phyloP scores from a whole-genome alignment of 805 yeast species.

The Candida argentea region DNA sequence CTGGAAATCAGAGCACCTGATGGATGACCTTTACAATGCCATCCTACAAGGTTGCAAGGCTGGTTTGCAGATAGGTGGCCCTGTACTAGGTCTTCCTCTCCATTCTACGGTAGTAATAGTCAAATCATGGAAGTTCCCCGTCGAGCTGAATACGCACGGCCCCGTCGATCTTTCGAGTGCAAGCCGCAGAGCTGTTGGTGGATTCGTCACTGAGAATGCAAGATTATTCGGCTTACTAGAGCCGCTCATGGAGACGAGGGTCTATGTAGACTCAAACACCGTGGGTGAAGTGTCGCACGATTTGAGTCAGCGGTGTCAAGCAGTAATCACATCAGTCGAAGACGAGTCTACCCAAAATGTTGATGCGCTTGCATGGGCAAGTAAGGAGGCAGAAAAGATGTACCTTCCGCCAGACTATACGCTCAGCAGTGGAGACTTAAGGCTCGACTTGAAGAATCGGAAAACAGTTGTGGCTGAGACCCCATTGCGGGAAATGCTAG shows the following conservation, averaged over 20 bases:
- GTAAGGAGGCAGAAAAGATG: conserved; percentile 47
- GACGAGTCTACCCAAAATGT: conserved; percentile 39
- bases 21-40: conserved; percentile 43
- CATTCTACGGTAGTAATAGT: conserved; percentile 53
- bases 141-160: conserved; percentile 32
- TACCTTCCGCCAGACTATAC: conserved; percentile 78
- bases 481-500: conserved; percentile 84
- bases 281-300: conserved; percentile 83
- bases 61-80: conserved; percentile 61
- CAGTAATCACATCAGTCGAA: conserved; percentile 60
- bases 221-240: conserved; percentile 53
- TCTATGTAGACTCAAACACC: conserved; percentile 58
- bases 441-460: conserved; percentile 22
- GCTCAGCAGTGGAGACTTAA: conserved; percentile 17
- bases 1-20: conserved; percentile 40
- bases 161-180: conserved; percentile 27
- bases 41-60: conserved; percentile 50
- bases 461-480: conserved; percentile 68
- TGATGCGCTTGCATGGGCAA: conserved; percentile 37
- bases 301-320: conserved; percentile 67
- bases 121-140: conserved; percentile 41
- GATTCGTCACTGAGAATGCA: conserved; percentile 12
- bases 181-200: conserved; percentile 26
- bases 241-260: conserved; percentile 74
- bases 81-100: conserved; percentile 43